Base-by-base conservation (phyloP, 192 early-diverging fungal species). In the Backusella mclennaniae region DNA sequence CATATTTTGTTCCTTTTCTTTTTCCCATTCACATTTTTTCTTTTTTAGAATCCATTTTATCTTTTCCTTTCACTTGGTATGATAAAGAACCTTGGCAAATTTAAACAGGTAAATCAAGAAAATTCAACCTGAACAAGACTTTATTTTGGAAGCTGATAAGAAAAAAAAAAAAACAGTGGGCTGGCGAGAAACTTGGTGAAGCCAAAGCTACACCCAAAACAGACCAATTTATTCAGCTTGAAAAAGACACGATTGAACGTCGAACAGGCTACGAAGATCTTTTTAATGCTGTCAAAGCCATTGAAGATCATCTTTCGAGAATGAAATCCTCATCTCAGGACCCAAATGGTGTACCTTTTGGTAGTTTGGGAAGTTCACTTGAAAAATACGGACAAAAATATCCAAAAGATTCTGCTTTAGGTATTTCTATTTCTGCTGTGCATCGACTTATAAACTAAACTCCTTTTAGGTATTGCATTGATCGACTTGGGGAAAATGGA, bases 151-250 rank as follows among this genome's bases (percentile, higher is more conserved):
- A 68, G 15, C 38, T 39, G 9, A 69, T 29, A 44, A 56, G 56
- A 68, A 15, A 68, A 67, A 42, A 67, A 42, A 63, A 42, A 29
- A 63, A 76, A 89, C 3, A 33, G 89, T 89, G 91, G 84, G 92
- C 92, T n/a, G 93, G 92, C 75, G 96, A 97, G 78, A 89, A 91
- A 67, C 82, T 96, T 49, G 94, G 95, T 23, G 83, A 84, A 69
- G 80, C 85, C 26, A 87, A 88, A 71, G 88, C 84, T 71, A 92
- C 93, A 23, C 90, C 92, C 69, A 91, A 91, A 35, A 88, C 88
- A 73, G 95, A 96, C 23, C 95, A 97, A 67, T 96, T 96, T 82
- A 91, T 91, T 73, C 82, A 89, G 12, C 83, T 97, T 56, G 88
- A 95, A 80, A 75, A 85, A 15, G 92, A 95, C 49, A 95, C 94